Evolutionary conservation across 768 basidiomycete genomes (phyloP), one percentile per base, ranked within the genome.

Genomic region (Suillus decipiens): DNA sequence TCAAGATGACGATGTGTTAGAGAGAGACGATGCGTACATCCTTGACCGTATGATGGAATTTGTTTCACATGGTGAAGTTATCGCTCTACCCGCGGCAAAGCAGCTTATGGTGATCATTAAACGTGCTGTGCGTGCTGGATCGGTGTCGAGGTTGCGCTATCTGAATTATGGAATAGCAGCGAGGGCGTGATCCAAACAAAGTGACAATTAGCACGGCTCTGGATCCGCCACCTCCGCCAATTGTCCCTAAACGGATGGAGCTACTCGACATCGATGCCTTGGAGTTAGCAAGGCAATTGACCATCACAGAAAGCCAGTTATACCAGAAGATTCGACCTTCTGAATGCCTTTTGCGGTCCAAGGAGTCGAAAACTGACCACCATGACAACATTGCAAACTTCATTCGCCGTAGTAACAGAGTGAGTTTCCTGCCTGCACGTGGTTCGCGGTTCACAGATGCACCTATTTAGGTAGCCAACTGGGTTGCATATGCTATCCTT

Each of bases 211-310:
- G 71, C 39, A 74, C 76, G 10, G 70, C 72, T 14, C 61, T 72
- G 17, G 65, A 75, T 1, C 79, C 83, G 3, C 87, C 87, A 1
- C 76, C 82, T 12, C 67, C 85, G 1, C 87, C 86, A 7, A 80
- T 80, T 60, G 76, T 77, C 59, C 76, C 75, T 8, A 79, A 76
- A 69, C 82, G 81, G 63, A 67, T 86, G 62, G 84, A 85, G 50
- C 68, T 89, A 5, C 66, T 81, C 12, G 89, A 90, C 60, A 81
- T 90, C 53, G 83, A 88, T 65, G 81, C 88, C 0, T 70, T 87
- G 53, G 89, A 90, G 69, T 71, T 90, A 3, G 89, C 89, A 0
- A 79, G 89, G 15, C 89, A 90, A 72, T 72, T 90, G 66, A 89
- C 89, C 0, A 82, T 89, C 66, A 80, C 85, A 67, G 89, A 90